Evolutionary conservation across 768 basidiomycete genomes (phyloP), one percentile per base, ranked within the genome.

Genomic region (Pulveroboletus frians): DNA sequence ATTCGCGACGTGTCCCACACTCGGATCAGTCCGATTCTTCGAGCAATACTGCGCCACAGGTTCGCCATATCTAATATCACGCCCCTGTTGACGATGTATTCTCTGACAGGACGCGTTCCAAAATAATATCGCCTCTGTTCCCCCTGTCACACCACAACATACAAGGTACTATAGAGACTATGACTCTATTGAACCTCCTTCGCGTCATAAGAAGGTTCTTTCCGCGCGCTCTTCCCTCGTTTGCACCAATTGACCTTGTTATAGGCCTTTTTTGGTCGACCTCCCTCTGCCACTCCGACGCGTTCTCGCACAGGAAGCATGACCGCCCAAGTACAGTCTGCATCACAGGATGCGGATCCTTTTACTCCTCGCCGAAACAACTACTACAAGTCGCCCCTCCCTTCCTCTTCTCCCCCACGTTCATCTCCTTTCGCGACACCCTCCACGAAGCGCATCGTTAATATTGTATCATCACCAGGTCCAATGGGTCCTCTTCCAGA

Each of bases 401-500:
- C 76, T 40, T 73, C 79, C 13, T 84, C 84, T 36, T 87, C 84
- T 8, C 79, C 83, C 18, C 77, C 75, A 30, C 67, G 66, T 15
- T 69, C 74, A 18, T 84, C 87, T 14, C 85, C 85, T 13, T 66
- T 77, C 13, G 81, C 80, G 26, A 86, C 85, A 44, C 86, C 87
- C 7, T 67, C 66, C 51, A 66, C 69, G 44, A 75, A 76, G 52
- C 77, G 74, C 17, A 68, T 79, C 29, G 75, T 87, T 20, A 86
- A 89, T 59, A 66, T 84, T n/a, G 88, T 89, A 23, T 89, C 88
- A n/a, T 89, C 88, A 9, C 88, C 88, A 4, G 87, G 85, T 1
- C 85, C 85, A 6, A 85, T 86, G 83, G 78, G 74, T 1, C 78
- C 81, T 17, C 71, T 73, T 39, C 84, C 84, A 11, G 69, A 74